phyloP scores from a whole-genome alignment of 805 yeast species.

The Candida sphagnicola region DNA sequence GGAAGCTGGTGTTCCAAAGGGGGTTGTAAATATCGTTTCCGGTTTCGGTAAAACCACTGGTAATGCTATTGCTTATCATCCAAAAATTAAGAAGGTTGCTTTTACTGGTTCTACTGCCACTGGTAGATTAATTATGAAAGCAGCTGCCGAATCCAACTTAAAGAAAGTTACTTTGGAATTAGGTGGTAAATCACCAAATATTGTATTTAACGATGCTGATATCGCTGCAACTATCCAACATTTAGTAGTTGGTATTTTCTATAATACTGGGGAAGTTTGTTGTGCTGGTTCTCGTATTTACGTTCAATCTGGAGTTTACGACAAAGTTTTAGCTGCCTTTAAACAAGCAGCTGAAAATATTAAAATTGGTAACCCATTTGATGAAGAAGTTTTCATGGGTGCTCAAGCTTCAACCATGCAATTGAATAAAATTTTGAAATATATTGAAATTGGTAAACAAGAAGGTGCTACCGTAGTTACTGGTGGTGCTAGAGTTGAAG shows the following conservation, averaged over 20 bases:
- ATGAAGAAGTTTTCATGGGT: conserved; percentile 76
- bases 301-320: conserved; percentile 82
- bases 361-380: conserved; percentile 83
- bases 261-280: conserved; percentile 94
- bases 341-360: conserved; percentile 51
- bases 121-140: conserved; percentile 78
- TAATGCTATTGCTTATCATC: conserved; percentile 72
- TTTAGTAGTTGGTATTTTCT: conserved; percentile 80
- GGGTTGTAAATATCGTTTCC: conserved; percentile 82
- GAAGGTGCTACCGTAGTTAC: conserved; percentile 83
- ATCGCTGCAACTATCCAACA: conserved; percentile 69
- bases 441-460: conserved; percentile 69
- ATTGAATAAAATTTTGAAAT: conserved; percentile 70
- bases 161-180: conserved; percentile 92
- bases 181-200: conserved; percentile 95
- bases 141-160: conserved; percentile 73
- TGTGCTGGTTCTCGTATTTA: conserved; percentile 92
- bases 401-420: conserved; percentile 86
- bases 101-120: conserved; percentile 94
- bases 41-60: conserved; percentile 89
- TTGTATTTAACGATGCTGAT: conserved; percentile 83
- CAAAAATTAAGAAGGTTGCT: conserved; percentile 82
- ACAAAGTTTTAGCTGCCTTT: conserved; percentile 63
- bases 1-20: conserved; percentile 88
- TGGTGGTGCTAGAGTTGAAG: conserved; percentile 77